Base-by-base conservation (phyloP, 2,329 filamentous ascomycete genomes). In the Cercospora sp. region DNA sequence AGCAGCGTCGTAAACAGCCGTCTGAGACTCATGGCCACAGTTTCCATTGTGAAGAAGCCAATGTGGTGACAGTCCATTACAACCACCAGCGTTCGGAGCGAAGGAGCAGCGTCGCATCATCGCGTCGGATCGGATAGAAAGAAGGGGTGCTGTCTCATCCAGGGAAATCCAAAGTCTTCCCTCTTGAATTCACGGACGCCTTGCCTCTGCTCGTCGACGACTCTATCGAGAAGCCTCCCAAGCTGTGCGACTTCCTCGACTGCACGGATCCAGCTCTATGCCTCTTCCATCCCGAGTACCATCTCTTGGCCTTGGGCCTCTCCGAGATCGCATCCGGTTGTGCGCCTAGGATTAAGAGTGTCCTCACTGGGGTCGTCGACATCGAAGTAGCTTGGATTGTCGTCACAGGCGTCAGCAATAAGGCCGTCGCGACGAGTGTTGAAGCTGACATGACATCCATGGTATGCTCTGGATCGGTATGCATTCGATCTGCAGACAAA, bases 391-490 rank as follows among this genome's bases (percentile, higher is more conserved):
- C 61, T 43, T 55, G 61, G n/a, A 57, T 12, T 1, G 61, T 64
- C 30, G 61, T 57, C 26, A 55, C 61, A 1, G 61, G 61, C 12
- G 61, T 55, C 32, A 64, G 16, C 5, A 64, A 21, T 10, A 64
- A 30, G 8, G 61, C 61, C 3, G 45, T 64, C 3, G 61, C 61
- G 21, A 57, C 49, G 3, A 64, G 12, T 26, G 61, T 64, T 2
- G 61, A 64, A 13, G 61, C 61, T 3, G 61, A 53, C 61, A 64
- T 64, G 3, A 64, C 32, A 49, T 64, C 61, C 30, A 57, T 34
- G 28, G 45, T 55, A 30, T 13, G 1, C 9, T 64, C 28, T n/a
- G 28, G 12, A 3, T 64, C 49, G 10, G n/a, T 49, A 3, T 64
- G 49, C 28, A 64, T 30, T 32, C 53, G 53, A 10, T 58, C 53